Base-by-base conservation (phyloP, 768 basidiomycete species). In the Suillus cothurnatus region DNA sequence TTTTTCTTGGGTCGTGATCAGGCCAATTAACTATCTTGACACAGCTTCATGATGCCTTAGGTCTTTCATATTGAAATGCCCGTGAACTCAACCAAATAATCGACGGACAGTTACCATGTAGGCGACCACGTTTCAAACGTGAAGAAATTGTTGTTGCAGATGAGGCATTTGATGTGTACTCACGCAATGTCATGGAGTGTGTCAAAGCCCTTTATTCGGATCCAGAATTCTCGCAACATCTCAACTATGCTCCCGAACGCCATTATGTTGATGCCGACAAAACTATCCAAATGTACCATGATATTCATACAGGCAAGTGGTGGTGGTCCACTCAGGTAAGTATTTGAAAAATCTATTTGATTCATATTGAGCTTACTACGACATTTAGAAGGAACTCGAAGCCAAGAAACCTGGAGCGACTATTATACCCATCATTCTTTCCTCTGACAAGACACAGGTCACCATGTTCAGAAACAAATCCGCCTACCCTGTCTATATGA, bases 281-380 rank as follows among this genome's bases (percentile, higher is more conserved):
- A 6, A 74, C 50, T 1, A 50, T 64, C 0, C 62, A 75, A 0
- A n/a, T 82, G 2, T 83, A 77, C 62, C 70, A 73, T 66, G 81
- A 85, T 58, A 78, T 85, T 74, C 74, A 83, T 53, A 85, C 82
- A 0, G 82, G 80, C 0, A 76, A 79, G 53, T 86, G 85, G 85
- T 85, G 83, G 85, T 85, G 83, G 83, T 56, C 58, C 11, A 80
- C 75, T 0, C 84, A 85, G 76, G 84, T 82, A 66, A 32, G 77
- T 50, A 34, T 5, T 39, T 53, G 2, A 6, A 45, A 15, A 26
- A 17, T 17, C 3, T 0, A 0, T 17, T 11, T 59, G 19, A 36
- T 32, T 55, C 28, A 26, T 36, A 15, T 50, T 12, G 36, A 50
- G 55, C n/a, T 66, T 12, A 61, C 14, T 45, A 23, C 34, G 19